These are phyloP conservation scores for Vinca minor DNA, from an alignment of 257 asterid genomes.

Conservation along the genomic window DNA sequence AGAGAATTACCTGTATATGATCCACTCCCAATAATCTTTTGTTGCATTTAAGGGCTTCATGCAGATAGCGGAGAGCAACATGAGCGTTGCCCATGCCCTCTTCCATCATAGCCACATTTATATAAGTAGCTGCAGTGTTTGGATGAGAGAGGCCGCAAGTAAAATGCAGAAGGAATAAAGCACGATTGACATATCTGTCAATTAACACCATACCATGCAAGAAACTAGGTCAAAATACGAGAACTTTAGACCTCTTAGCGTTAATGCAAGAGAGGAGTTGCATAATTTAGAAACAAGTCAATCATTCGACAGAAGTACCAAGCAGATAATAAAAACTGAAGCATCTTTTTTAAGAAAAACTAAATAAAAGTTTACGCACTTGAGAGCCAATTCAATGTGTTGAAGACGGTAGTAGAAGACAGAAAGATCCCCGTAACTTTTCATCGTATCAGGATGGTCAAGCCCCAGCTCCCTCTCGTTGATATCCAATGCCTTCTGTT, in stretches of 20 bases:
- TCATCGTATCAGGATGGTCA: conserved; percentile 99
- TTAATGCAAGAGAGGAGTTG: not conserved
- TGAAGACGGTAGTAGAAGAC: conserved; percentile 98
- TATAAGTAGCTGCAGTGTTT: conserved; percentile 97
- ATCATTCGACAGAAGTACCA: no score
- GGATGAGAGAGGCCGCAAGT: conserved; percentile 99
- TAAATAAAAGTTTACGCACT: conserved; percentile 41
- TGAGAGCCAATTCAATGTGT: conserved; percentile 90
- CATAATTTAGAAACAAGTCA: no score
- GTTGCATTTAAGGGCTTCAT: conserved; percentile 98
- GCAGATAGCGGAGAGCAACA: conserved; percentile 96
- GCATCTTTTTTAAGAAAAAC: not conserved
- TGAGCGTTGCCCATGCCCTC: conserved; percentile 99
- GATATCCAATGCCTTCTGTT: conserved; percentile 95
- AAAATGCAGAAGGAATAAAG: conserved; percentile 88
- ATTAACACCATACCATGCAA: conserved; percentile 2
- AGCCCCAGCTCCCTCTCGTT: conserved; percentile 99
- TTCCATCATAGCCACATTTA: conserved; percentile 99
- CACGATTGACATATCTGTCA: conserved; percentile 95
- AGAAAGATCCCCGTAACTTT: conserved; percentile 97
- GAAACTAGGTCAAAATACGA: not conserved
- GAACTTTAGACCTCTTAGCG: not conserved
- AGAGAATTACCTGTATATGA: conserved; percentile 76
- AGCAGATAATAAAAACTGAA: not conserved
- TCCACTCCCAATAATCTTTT: conserved; percentile 82